phyloP scores from a whole-genome alignment of 1,284 basidiomycete genomes.

The Inonotus hispidus region DNA sequence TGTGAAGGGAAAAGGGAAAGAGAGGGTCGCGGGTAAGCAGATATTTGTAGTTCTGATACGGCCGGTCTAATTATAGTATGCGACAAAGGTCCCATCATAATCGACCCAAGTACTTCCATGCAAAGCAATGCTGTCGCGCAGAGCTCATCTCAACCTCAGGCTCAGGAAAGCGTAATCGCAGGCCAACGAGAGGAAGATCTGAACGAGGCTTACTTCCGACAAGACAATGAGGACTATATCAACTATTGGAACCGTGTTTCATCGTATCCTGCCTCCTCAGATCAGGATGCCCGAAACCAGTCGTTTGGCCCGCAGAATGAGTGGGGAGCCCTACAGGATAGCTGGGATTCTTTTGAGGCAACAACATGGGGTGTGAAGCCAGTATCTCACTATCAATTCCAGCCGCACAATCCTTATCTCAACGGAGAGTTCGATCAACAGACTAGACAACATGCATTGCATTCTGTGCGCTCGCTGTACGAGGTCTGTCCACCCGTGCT shows the following conservation, averaged over 20 bases:
- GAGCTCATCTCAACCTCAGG: background rate
- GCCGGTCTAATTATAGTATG: background rate
- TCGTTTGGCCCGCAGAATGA: conserved; percentile 28
- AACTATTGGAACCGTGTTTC: conserved; percentile 45
- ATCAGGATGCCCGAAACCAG: conserved; percentile 13
- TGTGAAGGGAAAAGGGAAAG: conserved; percentile 58
- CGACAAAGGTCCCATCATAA: background rate
- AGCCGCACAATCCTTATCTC: conserved; percentile 78
- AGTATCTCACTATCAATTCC: conserved; percentile 69
- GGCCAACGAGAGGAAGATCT: conserved; percentile 40
- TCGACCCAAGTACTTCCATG: conserved; percentile 11
- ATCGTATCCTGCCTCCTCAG: conserved; percentile 10
- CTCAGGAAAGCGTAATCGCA: conserved; percentile 6
- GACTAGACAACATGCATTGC: conserved; percentile 52
- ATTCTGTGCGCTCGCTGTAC: conserved; percentile 41
- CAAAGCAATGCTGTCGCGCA: conserved; percentile 20
- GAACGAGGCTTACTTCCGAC: conserved; percentile 64
- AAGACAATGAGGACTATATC: conserved; percentile 65
- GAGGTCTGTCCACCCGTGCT: conserved; percentile 46
- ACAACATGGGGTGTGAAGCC: conserved; percentile 57
- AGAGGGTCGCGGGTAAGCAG: conserved; percentile 7
- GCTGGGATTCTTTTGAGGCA: conserved; percentile 82
- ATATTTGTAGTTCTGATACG: background rate
- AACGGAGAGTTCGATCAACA: conserved; percentile 44
- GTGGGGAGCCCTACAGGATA: conserved; percentile 68